These are phyloP conservation scores for Exophiala alcalophila DNA, from an alignment of 2,329 filamentous ascomycete genomes.

Conservation along the genomic window DNA sequence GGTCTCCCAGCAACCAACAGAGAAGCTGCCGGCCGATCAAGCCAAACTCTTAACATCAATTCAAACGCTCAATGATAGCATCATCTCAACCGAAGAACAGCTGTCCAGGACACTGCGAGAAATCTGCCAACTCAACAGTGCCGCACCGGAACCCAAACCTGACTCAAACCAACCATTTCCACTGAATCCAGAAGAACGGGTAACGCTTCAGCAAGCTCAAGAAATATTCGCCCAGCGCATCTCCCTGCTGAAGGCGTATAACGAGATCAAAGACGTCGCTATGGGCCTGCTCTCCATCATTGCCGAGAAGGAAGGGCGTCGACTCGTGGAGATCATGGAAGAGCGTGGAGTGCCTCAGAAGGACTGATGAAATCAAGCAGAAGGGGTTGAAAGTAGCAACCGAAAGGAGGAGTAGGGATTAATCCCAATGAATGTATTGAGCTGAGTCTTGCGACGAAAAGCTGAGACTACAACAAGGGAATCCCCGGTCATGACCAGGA, in stretches of 20 bases:
- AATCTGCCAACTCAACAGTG: constrained; percentile 8
- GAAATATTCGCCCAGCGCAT: constrained; percentile 62
- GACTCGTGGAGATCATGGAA: constrained; percentile 25
- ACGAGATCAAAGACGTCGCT: constrained; percentile 67
- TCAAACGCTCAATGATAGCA: constrained; percentile 8
- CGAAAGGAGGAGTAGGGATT: background rate
- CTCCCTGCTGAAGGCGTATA: constrained; percentile 64
- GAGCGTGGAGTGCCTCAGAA: constrained; percentile 13
- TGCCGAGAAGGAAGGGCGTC: constrained; percentile 49
- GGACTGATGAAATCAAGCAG: constrained; percentile 5
- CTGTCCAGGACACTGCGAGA: constrained; percentile 8
- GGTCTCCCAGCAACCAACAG: too few species aligned
- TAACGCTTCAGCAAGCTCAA: constrained; percentile 41
- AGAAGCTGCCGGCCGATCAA: too few species aligned
- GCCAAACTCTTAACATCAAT: constrained; percentile 5
- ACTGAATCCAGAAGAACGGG: constrained; percentile 27
- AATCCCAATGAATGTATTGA: background rate
- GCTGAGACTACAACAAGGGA: too few species aligned
- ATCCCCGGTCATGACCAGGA: too few species aligned
- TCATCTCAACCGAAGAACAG: constrained; percentile 4
- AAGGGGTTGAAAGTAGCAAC: too few species aligned
- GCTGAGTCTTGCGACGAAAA: too few species aligned
- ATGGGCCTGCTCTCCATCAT: constrained; percentile 65
- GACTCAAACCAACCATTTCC: background rate
- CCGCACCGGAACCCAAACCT: background rate